A percentile compares a stretch with the other conserved stretches of the same genome.
phyloP scores from a whole-genome alignment of 306 rosid genomes.

The Acmispon strigosus region DNA sequence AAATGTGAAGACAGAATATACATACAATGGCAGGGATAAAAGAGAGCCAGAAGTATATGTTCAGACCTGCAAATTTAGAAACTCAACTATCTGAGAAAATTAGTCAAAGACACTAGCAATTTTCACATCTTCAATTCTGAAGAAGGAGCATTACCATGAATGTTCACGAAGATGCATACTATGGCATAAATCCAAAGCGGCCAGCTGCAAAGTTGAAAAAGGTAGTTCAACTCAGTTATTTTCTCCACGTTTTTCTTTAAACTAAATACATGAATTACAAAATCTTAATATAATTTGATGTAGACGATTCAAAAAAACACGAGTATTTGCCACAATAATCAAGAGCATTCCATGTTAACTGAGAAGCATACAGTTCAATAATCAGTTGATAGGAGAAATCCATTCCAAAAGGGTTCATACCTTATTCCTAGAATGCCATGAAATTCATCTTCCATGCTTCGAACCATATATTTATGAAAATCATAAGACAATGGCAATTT shows the following conservation, averaged over 20 bases:
- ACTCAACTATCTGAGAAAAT: constrained; percentile 17
- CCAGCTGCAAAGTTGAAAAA: constrained; percentile 55
- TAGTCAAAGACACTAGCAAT: not conserved
- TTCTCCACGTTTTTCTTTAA: not conserved
- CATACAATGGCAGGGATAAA: constrained; percentile 93
- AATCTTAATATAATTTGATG: not conserved
- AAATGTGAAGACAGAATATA: constrained; percentile 16
- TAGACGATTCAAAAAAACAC: not conserved
- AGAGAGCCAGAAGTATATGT: constrained; percentile 95
- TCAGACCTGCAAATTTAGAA: constrained; percentile 53
- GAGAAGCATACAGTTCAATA: not conserved
- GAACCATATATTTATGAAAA: constrained; percentile 80
- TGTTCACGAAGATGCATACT: constrained; percentile 73
- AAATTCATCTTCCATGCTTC: constrained; percentile 99
- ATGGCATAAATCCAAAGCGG: constrained; percentile 92
- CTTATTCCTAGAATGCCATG: constrained; percentile 95
- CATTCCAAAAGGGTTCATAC: constrained; percentile 32
- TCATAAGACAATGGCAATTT: constrained; percentile 71
- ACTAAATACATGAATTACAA: not conserved
- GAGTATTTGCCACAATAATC: not conserved
- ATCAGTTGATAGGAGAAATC: not conserved
- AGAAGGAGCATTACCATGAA: constrained; percentile 56
- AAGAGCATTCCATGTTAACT: not conserved
- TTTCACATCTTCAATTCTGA: not conserved
- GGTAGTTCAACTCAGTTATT: constrained; percentile 11